Evolutionary conservation across 495 filamentous ascomycete species (phyloP), one percentile per base, ranked within the genome.

Genomic region (Podospora bellae-mahoneyi): DNA sequence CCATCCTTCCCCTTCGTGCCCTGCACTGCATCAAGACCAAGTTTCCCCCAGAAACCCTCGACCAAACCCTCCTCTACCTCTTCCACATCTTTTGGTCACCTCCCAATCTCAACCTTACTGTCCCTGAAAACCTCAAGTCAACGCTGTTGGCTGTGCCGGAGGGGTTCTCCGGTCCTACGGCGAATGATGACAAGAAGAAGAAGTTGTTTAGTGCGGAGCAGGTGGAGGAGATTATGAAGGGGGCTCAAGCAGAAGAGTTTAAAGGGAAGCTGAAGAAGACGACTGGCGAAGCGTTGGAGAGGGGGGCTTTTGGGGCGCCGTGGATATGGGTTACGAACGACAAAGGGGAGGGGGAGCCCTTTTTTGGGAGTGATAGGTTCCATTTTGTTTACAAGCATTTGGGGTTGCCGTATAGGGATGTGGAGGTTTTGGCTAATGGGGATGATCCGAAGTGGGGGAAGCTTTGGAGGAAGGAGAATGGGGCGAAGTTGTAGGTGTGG

Each of bases 331-430:
- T 88, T n/a, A 79, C 75, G n/a, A 86, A 91, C 72, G 77, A 81
- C 10, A 55, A 60, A 26, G 88, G 88, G 4, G 73, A 79, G 63
- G 81, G 79, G 64, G 88, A 91, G 78, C 88, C 89, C 3, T 92
- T 92, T 75, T 93, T 93, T 76, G 91, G 91, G 2, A 92, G 89
- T 77, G 91, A 92, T 78, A 81, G 90, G 72, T 78, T 80, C 54
- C 66, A 77, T 30, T 79, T 77, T 66, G 67, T 84, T 15, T 84
- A 80, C 62, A 73, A 75, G 54, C 81, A 76, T 61, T 70, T 84
- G 48, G 77, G 71, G 0, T 54, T 83, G 32, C 81, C 81, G 13
- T 80, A 74, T 61, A 74, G 69, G 62, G 75, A 77, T 16, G 70
- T 80, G 6, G 66, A 69, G 55, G 28, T 83, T 60, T 54, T 81